Conservation (phyloP, 2,329 filamentous ascomycete species). For the Aureobasidium lini region DNA sequence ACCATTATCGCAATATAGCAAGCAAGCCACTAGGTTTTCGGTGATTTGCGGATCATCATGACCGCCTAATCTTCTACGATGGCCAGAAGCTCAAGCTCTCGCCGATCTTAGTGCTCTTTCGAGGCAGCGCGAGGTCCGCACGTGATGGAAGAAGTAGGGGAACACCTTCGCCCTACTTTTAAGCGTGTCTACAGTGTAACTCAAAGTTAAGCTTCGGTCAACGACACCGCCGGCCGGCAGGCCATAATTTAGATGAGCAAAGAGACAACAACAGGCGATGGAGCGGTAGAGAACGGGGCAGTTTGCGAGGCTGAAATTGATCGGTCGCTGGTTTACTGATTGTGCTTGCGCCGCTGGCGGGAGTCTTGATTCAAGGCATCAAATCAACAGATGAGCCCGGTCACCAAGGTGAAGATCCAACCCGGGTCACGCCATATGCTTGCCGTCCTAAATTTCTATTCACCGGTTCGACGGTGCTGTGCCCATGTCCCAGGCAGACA, state of each 20-base stretch:
- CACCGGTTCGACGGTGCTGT: conserved; percentile 6
- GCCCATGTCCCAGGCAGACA: conserved; percentile 6
- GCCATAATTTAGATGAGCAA: background rate
- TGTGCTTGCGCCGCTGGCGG: background rate
- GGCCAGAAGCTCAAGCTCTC: conserved; percentile 5
- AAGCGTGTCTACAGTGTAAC: background rate
- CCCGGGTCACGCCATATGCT: conserved; percentile 5
- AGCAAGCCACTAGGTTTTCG: background rate
- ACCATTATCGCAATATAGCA: conserved; percentile 7
- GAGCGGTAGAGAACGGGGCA: background rate
- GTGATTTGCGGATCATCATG: conserved; percentile 2
- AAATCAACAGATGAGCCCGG: background rate
- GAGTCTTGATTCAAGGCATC: background rate
- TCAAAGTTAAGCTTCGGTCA: conserved; percentile 5
- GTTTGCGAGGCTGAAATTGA: background rate
- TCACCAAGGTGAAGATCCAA: background rate
- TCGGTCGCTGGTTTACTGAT: background rate
- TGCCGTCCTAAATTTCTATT: background rate
- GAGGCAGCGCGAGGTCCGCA: background rate
- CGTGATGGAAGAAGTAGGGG: background rate
- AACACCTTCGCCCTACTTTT: background rate
- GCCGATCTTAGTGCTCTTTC: background rate
- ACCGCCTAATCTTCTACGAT: background rate
- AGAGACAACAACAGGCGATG: background rate
- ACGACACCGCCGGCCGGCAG: background rate